Evolutionary conservation across 352 stramenopile genomes (phyloP), one percentile per base, ranked within the genome.

Genomic region (Globisporangium orthogonon): DNA sequence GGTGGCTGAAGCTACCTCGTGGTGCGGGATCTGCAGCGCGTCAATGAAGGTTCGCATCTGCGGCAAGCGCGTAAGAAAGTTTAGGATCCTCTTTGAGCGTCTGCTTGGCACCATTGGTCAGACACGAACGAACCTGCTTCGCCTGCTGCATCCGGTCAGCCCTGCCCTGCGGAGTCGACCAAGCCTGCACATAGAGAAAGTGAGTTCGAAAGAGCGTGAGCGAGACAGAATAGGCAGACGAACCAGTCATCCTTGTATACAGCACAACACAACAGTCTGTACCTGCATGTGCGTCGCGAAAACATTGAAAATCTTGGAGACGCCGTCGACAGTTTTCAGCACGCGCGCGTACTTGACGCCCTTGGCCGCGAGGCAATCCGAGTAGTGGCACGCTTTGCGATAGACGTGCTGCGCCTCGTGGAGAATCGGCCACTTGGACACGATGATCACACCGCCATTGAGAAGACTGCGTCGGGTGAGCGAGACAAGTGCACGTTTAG

Each of bases 261-360:
- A 7, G 30, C 18, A 13, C 30, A 58, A 13, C 31, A 37, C 41
- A 18, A 2, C 6, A 45, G 3, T 3, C 6, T 1, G 6, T 47
- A 83, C 78, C 73, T 93, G 84, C 78, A 94, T 90, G 65, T 94
- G 84, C 31, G 84, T 91, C 23, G 79, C 81, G 61, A 91, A 94
- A 13, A 94, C 73, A 56, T 94, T 94, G 52, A 91, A 91, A 7
- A 89, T 70, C 60, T 94, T 94, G 53, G 67, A 79, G 2, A 46
- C 54, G 9, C 50, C 61, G 11, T 74, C 33, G 7, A 76, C 52
- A 1, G 63, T 90, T 56, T 94, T 94, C 56, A 90, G 56, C 11
- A 91, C 39, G 14, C 84, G 74, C 17, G 82, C 81, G 50, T 91
- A 94, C 50, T 94, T 94, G 58, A 91, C 81, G 23, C 84, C 84